phyloP scores from a whole-genome alignment of 495 filamentous ascomycete genomes.

The Clavariopsis aquatica region DNA sequence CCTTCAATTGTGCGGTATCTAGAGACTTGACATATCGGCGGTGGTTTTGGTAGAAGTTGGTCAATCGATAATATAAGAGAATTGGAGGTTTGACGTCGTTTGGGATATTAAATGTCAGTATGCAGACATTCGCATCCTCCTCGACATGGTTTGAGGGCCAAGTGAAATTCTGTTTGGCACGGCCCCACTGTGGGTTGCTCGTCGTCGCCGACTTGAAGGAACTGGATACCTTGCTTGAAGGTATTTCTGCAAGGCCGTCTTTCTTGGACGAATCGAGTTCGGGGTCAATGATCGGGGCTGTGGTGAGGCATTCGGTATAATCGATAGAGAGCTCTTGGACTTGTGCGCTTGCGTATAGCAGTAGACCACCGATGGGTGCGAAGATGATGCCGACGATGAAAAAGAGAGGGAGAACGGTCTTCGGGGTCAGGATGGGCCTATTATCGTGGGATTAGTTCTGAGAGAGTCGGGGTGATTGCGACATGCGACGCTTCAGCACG shows the following conservation, averaged over 20 bases:
- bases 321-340: conserved; percentile 89
- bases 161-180: conserved; percentile 21
- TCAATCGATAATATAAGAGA: conserved; percentile 88
- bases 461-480: not conserved
- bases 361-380: conserved; percentile 79
- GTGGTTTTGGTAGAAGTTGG: conserved; percentile 99
- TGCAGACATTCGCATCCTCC: conserved; percentile 56
- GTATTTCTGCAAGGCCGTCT: conserved; percentile 28
- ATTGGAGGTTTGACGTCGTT: conserved; percentile 76
- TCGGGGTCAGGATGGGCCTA: conserved; percentile 89
- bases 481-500: not conserved
- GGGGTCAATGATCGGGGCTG: conserved; percentile 50
- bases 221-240: conserved; percentile 56
- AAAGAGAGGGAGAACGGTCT: conserved; percentile 88
- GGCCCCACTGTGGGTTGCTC: conserved; percentile 32
- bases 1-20: conserved; percentile 78
- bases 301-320: conserved; percentile 71
- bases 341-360: conserved; percentile 83
- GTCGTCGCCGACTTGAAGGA: conserved; percentile 61
- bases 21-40: conserved; percentile 91
- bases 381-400: conserved; percentile 84
- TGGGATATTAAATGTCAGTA: conserved; percentile 73
- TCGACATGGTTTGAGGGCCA: conserved; percentile 5
- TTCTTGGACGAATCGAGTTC: conserved; percentile 4
- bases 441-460: conserved; percentile 23